phyloP scores from a whole-genome alignment of 805 yeast genomes.

The Myxozyma sirexii region DNA sequence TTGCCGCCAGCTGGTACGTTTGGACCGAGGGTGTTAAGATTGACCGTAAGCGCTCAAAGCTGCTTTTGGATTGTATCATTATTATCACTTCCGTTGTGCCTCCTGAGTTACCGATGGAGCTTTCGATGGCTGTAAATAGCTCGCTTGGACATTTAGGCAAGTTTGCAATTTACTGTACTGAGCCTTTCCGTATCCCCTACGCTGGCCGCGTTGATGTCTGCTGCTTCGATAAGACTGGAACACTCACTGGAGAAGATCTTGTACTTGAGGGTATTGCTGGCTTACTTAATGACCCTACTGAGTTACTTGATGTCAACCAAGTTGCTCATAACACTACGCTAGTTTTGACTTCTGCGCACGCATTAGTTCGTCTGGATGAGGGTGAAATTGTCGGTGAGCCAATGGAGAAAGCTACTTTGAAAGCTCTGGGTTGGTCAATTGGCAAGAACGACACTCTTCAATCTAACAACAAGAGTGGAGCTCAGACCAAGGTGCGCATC shows the following conservation, averaged over 20 bases:
- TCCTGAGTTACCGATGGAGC: slow-evolving; percentile 98
- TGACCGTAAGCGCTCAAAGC: slow-evolving; percentile 93
- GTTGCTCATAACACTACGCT: slow-evolving; percentile 70
- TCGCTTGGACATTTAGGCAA: slow-evolving; percentile 87
- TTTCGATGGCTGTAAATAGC: slow-evolving; percentile 95
- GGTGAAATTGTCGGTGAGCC: slow-evolving; percentile 99
- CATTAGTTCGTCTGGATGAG: slow-evolving; percentile 88
- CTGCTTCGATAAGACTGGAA: slow-evolving; percentile 98
- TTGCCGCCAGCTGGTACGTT: slow-evolving; percentile 95
- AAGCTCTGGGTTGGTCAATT: slow-evolving; percentile 83
- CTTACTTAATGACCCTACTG: slow-evolving; percentile 47
- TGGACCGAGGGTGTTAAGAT: slow-evolving; percentile 96
- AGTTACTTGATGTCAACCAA: slow-evolving; percentile 56
- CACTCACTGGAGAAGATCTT: slow-evolving; percentile 94
- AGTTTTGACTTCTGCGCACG: slow-evolving; percentile 93
- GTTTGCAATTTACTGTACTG: slow-evolving; percentile 91
- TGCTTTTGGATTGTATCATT: slow-evolving; percentile 91
- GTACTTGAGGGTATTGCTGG: slow-evolving; percentile 97
- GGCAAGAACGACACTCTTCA: slow-evolving; percentile 63
- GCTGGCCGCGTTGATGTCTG: slow-evolving; percentile 98
- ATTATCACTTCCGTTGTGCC: slow-evolving; percentile 98
- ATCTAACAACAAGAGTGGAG: slow-evolving; percentile 23
- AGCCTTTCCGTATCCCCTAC: slow-evolving; percentile 95
- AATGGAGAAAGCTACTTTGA: slow-evolving; percentile 95
- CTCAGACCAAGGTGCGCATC: slow-evolving; percentile 57